phyloP scores from a whole-genome alignment of 148 eudicot genomes.

The Drosera capensis region DNA sequence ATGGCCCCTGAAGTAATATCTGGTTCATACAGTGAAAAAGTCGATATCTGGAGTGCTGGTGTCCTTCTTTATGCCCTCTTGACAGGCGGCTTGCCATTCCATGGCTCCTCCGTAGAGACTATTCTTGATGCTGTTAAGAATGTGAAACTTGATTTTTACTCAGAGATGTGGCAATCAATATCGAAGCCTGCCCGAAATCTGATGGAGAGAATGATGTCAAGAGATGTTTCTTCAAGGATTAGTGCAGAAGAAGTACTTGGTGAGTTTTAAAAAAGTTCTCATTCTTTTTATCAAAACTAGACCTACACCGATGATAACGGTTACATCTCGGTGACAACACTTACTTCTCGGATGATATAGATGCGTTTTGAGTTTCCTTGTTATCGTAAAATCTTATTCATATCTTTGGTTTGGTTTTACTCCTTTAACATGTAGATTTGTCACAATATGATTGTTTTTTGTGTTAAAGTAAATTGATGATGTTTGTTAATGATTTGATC shows the following conservation, averaged over 20 bases:
- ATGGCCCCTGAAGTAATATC: slow-evolving; percentile 87
- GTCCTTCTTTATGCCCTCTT: slow-evolving; percentile 77
- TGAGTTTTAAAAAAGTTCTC: slow-evolving; percentile 15
- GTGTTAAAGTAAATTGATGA: too few relatives aligned
- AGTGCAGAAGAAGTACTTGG: slow-evolving; percentile 78
- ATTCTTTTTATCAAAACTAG: background rate
- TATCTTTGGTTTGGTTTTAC: too few relatives aligned
- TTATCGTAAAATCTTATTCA: too few relatives aligned
- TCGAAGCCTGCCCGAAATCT: slow-evolving; percentile 87
- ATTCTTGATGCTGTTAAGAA: slow-evolving; percentile 79
- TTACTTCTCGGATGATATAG: too few relatives aligned
- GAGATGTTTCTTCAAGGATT: slow-evolving; percentile 53
- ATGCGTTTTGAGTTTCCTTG: too few relatives aligned
- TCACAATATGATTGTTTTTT: too few relatives aligned
- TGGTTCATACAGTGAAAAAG: slow-evolving; percentile 74
- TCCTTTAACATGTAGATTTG: too few relatives aligned
- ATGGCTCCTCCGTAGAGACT: slow-evolving; percentile 64
- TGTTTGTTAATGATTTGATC: too few relatives aligned
- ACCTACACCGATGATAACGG: background rate
- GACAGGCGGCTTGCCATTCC: slow-evolving; percentile 70
- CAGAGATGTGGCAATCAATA: slow-evolving; percentile 64
- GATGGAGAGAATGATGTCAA: slow-evolving; percentile 50
- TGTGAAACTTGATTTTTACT: slow-evolving; percentile 54
- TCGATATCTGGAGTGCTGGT: slow-evolving; percentile 96
- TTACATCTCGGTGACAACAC: background rate